Evolutionary conservation across 148 eudicot genomes (phyloP).

Genomic region (Rhododendron henanense): DNA sequence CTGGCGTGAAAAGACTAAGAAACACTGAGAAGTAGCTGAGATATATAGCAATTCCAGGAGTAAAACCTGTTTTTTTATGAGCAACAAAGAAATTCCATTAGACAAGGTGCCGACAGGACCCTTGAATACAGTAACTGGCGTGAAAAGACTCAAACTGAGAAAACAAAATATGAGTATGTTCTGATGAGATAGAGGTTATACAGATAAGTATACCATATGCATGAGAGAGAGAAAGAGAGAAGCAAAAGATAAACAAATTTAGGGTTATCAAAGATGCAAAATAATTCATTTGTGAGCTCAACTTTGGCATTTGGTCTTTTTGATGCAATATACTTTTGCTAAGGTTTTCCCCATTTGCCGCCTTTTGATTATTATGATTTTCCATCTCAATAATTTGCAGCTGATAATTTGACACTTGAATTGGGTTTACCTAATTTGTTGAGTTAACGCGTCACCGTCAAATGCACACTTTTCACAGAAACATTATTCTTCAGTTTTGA

Average conservation of each 20-base stretch:
- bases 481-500: not conserved
- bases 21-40: not conserved
- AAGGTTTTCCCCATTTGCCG: not conserved
- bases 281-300: not conserved
- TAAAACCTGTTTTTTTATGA: not conserved
- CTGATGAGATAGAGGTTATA: not conserved
- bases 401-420: not conserved
- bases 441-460: too few species aligned
- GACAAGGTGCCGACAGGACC: not conserved
- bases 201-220: not conserved
- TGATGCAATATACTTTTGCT: not conserved
- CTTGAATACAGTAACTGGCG: not conserved
- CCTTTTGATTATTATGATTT: not conserved
- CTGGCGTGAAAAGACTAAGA: not conserved
- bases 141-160: not conserved
- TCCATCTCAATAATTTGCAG: not conserved
- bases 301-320: not conserved
- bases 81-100: not conserved
- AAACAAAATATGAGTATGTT: not conserved
- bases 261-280: not conserved
- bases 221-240: not conserved
- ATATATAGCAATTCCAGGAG: not conserved
- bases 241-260: not conserved
- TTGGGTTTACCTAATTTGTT: not conserved
- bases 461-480: not conserved